Percentiles rank a stretch among this genome's conserved stretches.
phyloP scores from a whole-genome alignment of 306 rosid genomes.

The Luffa acutangula region DNA sequence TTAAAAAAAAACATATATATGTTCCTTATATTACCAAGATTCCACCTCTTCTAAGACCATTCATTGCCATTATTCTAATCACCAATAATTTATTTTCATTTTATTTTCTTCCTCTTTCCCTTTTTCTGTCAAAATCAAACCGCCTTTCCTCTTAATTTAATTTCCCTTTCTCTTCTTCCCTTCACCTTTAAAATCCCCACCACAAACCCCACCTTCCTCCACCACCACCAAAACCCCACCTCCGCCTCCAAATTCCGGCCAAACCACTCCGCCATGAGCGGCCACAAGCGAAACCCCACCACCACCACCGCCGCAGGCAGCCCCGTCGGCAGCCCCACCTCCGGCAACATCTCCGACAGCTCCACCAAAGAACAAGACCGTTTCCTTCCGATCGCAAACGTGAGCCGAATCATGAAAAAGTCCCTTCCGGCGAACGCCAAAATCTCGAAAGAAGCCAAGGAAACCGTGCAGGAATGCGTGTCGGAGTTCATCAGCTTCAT shows the following conservation, averaged over 20 bases:
- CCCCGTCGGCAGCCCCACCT: constrained; percentile 65
- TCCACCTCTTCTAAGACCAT: constrained; percentile 19
- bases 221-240: constrained; percentile 3
- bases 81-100: neutral
- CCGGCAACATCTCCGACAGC: constrained; percentile 51
- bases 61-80: constrained; percentile 24
- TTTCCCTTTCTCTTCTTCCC: neutral
- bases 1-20: neutral
- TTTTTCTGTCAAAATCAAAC: constrained; percentile 28
- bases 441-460: constrained; percentile 80
- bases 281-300: constrained; percentile 33
- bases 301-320: constrained; percentile 6
- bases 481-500: constrained; percentile 92
- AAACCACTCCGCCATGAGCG: constrained; percentile 27
- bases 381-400: constrained; percentile 83
- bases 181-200: constrained; percentile 25
- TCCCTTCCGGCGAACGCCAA: constrained; percentile 79
- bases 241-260: neutral
- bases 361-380: constrained; percentile 64
- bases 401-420: constrained; percentile 73
- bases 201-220: constrained; percentile 15
- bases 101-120: neutral
- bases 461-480: constrained; percentile 77
- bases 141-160: constrained; percentile 18
- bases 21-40: constrained; percentile 9